phyloP scores from a whole-genome alignment of 163 green algal species.

The Scenedesmus sp. region DNA sequence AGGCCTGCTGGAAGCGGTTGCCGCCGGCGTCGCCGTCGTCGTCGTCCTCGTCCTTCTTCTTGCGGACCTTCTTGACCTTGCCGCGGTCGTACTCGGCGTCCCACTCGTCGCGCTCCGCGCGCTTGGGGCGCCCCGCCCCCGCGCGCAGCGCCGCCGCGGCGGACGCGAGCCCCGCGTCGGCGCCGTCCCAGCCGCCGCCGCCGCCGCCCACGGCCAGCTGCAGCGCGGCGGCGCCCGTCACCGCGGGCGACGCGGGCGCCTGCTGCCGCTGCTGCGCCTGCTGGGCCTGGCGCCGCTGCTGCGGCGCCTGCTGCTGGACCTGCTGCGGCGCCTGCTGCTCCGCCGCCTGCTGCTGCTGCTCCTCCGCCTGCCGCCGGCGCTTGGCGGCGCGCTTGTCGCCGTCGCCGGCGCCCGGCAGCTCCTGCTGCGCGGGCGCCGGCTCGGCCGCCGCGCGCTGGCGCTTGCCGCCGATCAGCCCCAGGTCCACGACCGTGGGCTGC shows the following conservation, averaged over 20 bases:
- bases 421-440: too few species aligned
- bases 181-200: slow-evolving; percentile 38
- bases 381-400: slow-evolving; percentile 14
- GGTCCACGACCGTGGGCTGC: background rate
- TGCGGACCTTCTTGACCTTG: slow-evolving; percentile 84
- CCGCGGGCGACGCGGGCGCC: background rate
- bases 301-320: background rate
- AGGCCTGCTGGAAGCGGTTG: slow-evolving; percentile 56
- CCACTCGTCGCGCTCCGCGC: slow-evolving; percentile 68
- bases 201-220: background rate
- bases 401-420: too few species aligned
- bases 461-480: slow-evolving; percentile 1
- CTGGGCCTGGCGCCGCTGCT: background rate
- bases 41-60: slow-evolving; percentile 25
- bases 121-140: slow-evolving; percentile 2
- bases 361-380: background rate
- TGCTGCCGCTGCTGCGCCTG: background rate
- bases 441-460: too few species aligned
- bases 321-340: background rate
- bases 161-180: background rate
- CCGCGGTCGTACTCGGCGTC: slow-evolving; percentile 90
- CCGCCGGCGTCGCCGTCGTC: slow-evolving; percentile 23
- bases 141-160: slow-evolving; percentile 16
- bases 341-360: slow-evolving; percentile 20
- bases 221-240: slow-evolving; percentile 39